Percentiles rank a stretch among this genome's conserved stretches.
These are phyloP conservation scores for Periglandula ipomoeae DNA, from an alignment of 2,329 filamentous ascomycete species.

Conservation along the genomic window DNA sequence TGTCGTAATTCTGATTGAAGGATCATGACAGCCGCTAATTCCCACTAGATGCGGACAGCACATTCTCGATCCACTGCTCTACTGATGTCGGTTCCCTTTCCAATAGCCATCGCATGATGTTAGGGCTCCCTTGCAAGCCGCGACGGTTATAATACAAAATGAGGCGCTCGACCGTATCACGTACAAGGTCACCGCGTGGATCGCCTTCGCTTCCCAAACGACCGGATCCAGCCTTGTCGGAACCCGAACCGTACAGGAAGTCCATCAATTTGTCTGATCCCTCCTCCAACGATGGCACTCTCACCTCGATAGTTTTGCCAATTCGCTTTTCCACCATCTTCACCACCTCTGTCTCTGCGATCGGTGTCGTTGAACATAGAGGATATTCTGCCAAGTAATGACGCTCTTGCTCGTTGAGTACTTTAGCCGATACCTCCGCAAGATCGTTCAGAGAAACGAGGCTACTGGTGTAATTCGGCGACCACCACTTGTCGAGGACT, in stretches of 20 bases:
- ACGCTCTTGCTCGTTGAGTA: neutral
- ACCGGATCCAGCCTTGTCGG: neutral
- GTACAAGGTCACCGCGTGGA: neutral
- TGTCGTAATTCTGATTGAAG: too few species aligned
- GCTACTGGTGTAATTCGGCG: neutral
- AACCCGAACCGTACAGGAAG: neutral
- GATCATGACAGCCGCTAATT: too few species aligned
- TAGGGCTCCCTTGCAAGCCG: neutral
- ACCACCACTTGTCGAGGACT: constrained; percentile 3
- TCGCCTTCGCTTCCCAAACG: neutral
- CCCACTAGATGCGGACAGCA: neutral
- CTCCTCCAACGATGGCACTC: neutral
- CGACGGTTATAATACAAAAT: constrained; percentile 3
- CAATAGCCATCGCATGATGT: constrained; percentile 1
- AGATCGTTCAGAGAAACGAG: neutral
- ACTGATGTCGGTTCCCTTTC: neutral
- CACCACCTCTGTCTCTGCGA: constrained; percentile 1
- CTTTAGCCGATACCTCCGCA: neutral
- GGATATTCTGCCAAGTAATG: constrained; percentile 1
- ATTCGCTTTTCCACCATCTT: constrained; percentile 1
- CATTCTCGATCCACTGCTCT: constrained; percentile 1
- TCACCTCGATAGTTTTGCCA: neutral
- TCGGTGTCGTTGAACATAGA: neutral
- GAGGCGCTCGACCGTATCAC: neutral
- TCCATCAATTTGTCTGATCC: constrained; percentile 2